Evolutionary conservation across 495 filamentous ascomycete genomes (phyloP), one percentile per base, ranked within the genome.

Genomic region (Talaromyces wortmannii): DNA sequence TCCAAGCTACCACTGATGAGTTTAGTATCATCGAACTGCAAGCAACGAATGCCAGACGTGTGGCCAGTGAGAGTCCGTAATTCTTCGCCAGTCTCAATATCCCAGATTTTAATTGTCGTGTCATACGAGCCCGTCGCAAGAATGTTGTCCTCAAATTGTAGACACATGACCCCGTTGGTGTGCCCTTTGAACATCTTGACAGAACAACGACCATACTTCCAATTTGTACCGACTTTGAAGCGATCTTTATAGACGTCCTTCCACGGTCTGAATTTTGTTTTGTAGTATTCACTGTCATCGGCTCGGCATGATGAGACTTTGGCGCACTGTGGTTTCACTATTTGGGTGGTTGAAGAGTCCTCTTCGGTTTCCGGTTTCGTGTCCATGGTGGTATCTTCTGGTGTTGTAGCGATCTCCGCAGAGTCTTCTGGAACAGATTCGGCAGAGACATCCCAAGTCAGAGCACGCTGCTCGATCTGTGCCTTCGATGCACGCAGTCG

Each of bases 111-210:
- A 62, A 96, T 89, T 2, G 90, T 96, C 8, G 83, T 76, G 70
- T 99, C 95, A 64, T 97, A 97, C 3, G 94, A 97, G 5, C 94
- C 94, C 11, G 92, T 95, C 12, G 88, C 92, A 17, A 98, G 78
- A 52, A 95, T 90, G 52, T 89, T 87, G 60, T 96, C 91, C 58
- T 95, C 90, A 59, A 99, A 95, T 66, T 99, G 94, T 17, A 99
- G 74, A 64, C 91, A 96, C 74, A 95, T 97, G 18, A 99, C 86
- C 13, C 94, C 95, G 63, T 99, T 96, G 12, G 83, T 85, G 64
- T 99, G 94, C 0, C 94, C 95, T 54, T 83, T 83, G 65, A 99
- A 90, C 13, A 85, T 77, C 61, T 84, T 88, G 56, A 85, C 85
- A 0, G 85, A 84, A 73, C 85, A 97, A 29, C 92, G 83, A 10